phyloP scores from a whole-genome alignment of 495 filamentous ascomycete species.

The Aspergillus indologenus region DNA sequence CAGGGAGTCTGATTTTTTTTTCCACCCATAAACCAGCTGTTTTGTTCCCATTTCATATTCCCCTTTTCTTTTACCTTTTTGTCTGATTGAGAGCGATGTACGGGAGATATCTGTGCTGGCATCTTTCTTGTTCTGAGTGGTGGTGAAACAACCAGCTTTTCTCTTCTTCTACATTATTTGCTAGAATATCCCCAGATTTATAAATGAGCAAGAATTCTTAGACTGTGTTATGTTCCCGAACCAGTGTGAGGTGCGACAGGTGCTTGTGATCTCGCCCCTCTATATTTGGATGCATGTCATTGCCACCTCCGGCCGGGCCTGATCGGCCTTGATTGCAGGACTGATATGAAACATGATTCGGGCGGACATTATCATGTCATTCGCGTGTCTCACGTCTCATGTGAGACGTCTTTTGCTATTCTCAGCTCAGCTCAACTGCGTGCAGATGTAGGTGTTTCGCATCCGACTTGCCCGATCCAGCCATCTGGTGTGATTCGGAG shows the following conservation, averaged over 20 bases:
- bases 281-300: neutral
- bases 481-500: too few relatives aligned
- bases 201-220: slow-evolving; percentile 3
- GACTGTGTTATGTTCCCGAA: neutral
- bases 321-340: too few relatives aligned
- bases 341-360: too few relatives aligned
- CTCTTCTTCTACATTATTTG: slow-evolving; percentile 12
- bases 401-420: too few relatives aligned
- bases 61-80: slow-evolving; percentile 10
- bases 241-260: neutral
- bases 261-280: neutral
- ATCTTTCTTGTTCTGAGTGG: slow-evolving; percentile 22
- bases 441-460: too few relatives aligned
- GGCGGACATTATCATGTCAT: too few relatives aligned
- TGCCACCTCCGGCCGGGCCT: too few relatives aligned
- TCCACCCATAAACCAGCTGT: slow-evolving; percentile 8
- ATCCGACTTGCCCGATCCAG: too few relatives aligned
- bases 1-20: neutral
- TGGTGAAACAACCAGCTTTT: neutral
- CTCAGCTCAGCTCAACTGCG: too few relatives aligned
- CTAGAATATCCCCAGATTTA: slow-evolving; percentile 4
- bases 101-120: slow-evolving; percentile 22
- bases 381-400: too few relatives aligned
- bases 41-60: slow-evolving; percentile 15
- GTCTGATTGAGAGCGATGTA: slow-evolving; percentile 16